Conservation (phyloP, 2,329 filamentous ascomycete genomes). For the Ophiognomonia clavigignenti-juglandacearum region DNA sequence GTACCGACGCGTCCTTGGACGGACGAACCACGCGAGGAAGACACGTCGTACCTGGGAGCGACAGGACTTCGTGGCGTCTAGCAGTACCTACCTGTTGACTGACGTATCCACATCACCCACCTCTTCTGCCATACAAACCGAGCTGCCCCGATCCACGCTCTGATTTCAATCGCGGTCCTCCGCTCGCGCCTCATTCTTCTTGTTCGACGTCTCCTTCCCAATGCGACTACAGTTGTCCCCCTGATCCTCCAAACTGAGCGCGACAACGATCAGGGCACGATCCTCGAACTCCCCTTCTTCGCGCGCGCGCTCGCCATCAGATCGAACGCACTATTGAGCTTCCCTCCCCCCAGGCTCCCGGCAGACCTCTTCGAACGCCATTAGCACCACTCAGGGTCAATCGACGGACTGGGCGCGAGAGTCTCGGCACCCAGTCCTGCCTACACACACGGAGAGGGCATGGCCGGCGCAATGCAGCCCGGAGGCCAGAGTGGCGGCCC, state of each 20-base stretch:
- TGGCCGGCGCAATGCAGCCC: constrained; percentile 15
- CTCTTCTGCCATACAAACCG: not conserved
- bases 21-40: no score
- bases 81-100: no score
- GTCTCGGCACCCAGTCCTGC: constrained; percentile 1
- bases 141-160: not conserved
- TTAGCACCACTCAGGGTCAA: not conserved
- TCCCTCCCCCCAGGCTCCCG: not conserved
- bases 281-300: not conserved
- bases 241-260: constrained; percentile 9
- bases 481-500: constrained; percentile 13
- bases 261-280: constrained; percentile 3
- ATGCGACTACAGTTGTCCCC: constrained; percentile 7
- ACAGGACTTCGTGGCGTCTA: not conserved
- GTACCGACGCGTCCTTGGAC: no score
- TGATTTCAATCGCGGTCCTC: not conserved
- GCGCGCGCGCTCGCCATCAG: constrained; percentile 1
- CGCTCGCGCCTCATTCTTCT: no score
- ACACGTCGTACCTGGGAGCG: no score
- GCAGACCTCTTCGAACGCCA: not conserved
- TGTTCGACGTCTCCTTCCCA: not conserved
- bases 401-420: constrained; percentile 9
- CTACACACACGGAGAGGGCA: constrained; percentile 1
- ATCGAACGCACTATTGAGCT: constrained; percentile 8
- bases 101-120: not conserved